A percentile compares a stretch with the other conserved stretches of the same genome.
Conservation (phyloP, 305 asterid genomes). For the Solanum chacoense region DNA sequence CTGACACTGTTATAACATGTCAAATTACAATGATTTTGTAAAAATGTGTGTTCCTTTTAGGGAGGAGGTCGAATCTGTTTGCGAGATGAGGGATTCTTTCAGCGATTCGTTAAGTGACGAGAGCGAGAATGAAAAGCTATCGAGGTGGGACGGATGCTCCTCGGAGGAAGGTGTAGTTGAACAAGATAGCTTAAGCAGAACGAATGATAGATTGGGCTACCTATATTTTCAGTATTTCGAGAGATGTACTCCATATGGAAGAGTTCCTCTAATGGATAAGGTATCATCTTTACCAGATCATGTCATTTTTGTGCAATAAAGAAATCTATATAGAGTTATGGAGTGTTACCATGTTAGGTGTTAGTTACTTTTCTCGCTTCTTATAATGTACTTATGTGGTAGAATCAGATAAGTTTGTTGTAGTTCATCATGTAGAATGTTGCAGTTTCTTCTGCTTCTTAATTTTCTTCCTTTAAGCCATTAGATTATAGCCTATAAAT, state of each 20-base stretch:
- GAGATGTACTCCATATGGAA: slow-evolving; percentile 77
- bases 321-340: background rate
- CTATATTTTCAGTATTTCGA: slow-evolving; percentile 84
- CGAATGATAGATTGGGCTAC: slow-evolving; percentile 68
- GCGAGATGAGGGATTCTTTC: slow-evolving; percentile 85
- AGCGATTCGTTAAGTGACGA: slow-evolving; percentile 90
- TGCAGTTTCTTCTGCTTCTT: background rate
- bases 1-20: background rate
- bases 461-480: background rate
- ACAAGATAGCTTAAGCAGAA: slow-evolving; percentile 50
- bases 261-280: slow-evolving; percentile 92
- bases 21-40: background rate
- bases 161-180: slow-evolving; percentile 79
- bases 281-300: slow-evolving; percentile 17
- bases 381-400: background rate
- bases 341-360: background rate
- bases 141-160: slow-evolving; percentile 92
- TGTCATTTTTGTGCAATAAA: background rate
- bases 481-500: background rate
- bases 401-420: background rate
- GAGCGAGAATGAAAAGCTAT: slow-evolving; percentile 86
- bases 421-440: background rate
- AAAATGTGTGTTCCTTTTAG: slow-evolving; percentile 20
- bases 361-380: background rate
- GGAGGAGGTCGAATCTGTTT: slow-evolving; percentile 63